Base-by-base conservation (phyloP, 1,139 yeast genomes). In the Groenewaldozyma auringiensis region DNA sequence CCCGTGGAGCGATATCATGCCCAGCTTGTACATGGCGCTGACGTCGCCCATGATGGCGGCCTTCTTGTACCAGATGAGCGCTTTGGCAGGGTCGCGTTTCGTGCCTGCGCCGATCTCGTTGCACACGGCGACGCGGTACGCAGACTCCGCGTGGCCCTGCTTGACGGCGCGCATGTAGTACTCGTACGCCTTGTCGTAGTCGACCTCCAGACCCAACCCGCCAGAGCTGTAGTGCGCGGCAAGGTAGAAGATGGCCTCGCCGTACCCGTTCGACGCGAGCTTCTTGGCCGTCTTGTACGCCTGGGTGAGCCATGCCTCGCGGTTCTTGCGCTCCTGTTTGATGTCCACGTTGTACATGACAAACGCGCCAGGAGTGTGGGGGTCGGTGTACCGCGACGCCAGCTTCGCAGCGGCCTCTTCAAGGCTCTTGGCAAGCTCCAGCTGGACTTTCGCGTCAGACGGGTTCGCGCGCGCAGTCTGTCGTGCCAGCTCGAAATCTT, bases 11-110 rank as follows among this genome's bases (percentile, higher is more conserved):
- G 73, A 68, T 40, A 78, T 70, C 75, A 79, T 74, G 3, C 87
- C 89, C 21, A 82, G 63, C 59, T 81, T 80, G 64, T 80, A 82
- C 84, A 81, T 80, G 20, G 81, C 76, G 3, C 77, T 72, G 21
- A 71, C 71, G 52, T 75, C 76, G 8, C 81, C 81, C 33, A 72
- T 62, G 20, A 69, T 64, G 1, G 87, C 84, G 0, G 86, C 84
- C 40, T 67, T 67, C 39, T 70, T 66, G 62, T 78, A 81, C 67
- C 74, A 78, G 9, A 64, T 56, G 31, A 78, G 63, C 9, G 85
- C 80, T 47, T 68, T 68, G 27, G 60, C 70, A 9, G 62, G 48
- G 57, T 74, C 77, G 47, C 64, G 63, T 40, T 65, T 59, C 29
- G 72, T 68, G 2, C 89, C 89, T 37, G 80, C 75, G 2, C 84